Evolutionary conservation across 148 eudicot genomes (phyloP).

Genomic region (Rhododendron williamsianum): DNA sequence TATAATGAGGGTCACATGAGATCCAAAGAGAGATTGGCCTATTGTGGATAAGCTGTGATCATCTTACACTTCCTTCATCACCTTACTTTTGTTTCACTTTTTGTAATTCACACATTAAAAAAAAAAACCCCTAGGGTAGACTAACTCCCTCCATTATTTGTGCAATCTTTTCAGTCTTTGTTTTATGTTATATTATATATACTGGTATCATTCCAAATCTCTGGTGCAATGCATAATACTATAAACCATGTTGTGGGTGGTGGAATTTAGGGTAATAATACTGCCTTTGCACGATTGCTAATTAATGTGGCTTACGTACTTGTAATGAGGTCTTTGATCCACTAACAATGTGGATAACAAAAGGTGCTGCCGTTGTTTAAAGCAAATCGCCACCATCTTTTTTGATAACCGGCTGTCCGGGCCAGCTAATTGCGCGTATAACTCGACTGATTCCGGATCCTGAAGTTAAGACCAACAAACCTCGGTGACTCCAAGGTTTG

Average conservation of each 20-base stretch:
- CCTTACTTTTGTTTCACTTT: conserved; percentile 8
- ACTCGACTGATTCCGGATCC: neutral
- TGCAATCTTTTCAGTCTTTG: neutral
- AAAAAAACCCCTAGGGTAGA: neutral
- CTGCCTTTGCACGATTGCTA: conserved; percentile 16
- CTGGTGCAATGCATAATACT: conserved; percentile 2
- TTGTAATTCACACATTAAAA: neutral
- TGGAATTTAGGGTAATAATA: conserved; percentile 8
- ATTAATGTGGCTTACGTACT: conserved; percentile 21
- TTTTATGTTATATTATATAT: neutral
- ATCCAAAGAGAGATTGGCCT: conserved; percentile 9
- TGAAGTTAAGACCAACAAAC: neutral
- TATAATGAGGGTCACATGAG: neutral
- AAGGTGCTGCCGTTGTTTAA: conserved; percentile 17
- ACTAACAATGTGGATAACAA: conserved; percentile 32
- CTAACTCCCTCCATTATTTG: neutral
- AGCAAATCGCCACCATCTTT: neutral
- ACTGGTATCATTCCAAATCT: neutral
- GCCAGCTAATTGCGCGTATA: no score
- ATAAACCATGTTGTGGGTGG: conserved; percentile 10
- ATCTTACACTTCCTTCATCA: conserved; percentile 12
- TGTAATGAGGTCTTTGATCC: conserved; percentile 21
- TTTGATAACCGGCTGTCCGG: neutral
- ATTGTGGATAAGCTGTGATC: conserved; percentile 19
- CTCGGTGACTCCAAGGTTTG: neutral